Conservation (phyloP, 345 rosid genomes). For the Psidium friedrichsthalianum region DNA sequence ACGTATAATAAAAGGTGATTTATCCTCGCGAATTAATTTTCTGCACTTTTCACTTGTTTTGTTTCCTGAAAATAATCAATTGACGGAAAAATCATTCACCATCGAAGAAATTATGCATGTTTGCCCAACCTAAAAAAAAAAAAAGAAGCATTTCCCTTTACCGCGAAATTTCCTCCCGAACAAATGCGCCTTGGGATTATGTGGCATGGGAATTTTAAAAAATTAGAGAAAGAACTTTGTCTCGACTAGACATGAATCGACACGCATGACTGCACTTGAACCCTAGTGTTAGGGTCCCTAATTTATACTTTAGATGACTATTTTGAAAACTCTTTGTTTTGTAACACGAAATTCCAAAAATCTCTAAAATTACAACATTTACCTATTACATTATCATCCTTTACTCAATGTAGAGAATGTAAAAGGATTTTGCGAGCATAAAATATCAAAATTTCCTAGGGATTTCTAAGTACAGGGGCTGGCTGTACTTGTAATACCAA, state of each 20-base stretch:
- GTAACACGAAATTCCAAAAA: background rate
- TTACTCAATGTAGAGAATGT: background rate
- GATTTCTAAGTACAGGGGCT: background rate
- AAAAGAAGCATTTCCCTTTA: background rate
- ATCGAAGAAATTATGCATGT: too few relatives aligned
- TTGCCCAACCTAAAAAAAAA: background rate
- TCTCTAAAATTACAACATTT: background rate
- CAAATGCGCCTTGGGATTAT: background rate
- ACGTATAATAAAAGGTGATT: too few relatives aligned
- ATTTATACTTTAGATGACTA: background rate
- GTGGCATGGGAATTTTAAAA: background rate
- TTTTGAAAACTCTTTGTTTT: background rate
- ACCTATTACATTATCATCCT: background rate
- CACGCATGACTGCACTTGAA: background rate
- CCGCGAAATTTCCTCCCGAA: background rate
- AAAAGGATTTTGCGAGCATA: background rate
- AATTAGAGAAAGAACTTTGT: background rate
- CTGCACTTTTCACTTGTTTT: too few relatives aligned
- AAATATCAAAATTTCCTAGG: background rate
- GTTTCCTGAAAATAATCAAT: too few relatives aligned
- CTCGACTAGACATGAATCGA: background rate
- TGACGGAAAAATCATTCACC: too few relatives aligned
- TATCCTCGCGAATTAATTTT: too few relatives aligned
- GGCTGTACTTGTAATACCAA: too few relatives aligned
- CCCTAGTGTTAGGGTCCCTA: too few relatives aligned